Base-by-base conservation (phyloP, 768 basidiomycete species). In the Suillus discolor region DNA sequence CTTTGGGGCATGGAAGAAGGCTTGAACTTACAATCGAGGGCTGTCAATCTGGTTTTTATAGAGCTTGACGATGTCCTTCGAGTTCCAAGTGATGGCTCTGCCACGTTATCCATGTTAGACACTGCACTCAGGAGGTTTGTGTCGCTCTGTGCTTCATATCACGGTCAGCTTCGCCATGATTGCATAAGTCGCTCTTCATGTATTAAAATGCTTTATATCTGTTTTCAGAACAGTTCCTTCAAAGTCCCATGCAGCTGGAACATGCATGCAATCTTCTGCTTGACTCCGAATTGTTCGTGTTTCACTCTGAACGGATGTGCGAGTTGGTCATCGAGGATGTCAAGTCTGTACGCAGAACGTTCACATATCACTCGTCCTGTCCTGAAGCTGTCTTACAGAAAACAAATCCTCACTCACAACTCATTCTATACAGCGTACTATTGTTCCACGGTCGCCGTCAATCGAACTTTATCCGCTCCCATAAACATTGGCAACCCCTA, bases 261-360 rank as follows among this genome's bases (percentile, higher is more conserved):
- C 90, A 95, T 74, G 94, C 94, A 13, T 91, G 91, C 70, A 80
- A 84, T 47, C 77, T 91, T 38, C 79, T 99, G 15, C 80, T 96
- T 49, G 86, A 88, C 62, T 95, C 93, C 0, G 95, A 96, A 72
- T 84, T 99, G 47, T 97, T 98, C 71, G 77, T 85, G 3, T 96
- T 92, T 72, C 95, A 98, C 76, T 95, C 93, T 4, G 95, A 96
- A 73, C 82, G 97, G 41, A 96, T 96, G 93, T 87, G 89, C 63
- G 91, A 94, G 69, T 84, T 92, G 49, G 80, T 95, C 57, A 80
- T 91, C 44, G 84, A 89, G 57, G 89, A 93, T 70, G 85, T 86
- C 15, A 83, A 85, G 73, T 81, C 83, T 72, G 92, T 94, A 73
- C 72, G 88, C 76, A 36, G 25, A 61, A 42, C 15, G 44, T 44